phyloP scores from a whole-genome alignment of 2,329 filamentous ascomycete species.

The Sporothrix brasiliensis region DNA sequence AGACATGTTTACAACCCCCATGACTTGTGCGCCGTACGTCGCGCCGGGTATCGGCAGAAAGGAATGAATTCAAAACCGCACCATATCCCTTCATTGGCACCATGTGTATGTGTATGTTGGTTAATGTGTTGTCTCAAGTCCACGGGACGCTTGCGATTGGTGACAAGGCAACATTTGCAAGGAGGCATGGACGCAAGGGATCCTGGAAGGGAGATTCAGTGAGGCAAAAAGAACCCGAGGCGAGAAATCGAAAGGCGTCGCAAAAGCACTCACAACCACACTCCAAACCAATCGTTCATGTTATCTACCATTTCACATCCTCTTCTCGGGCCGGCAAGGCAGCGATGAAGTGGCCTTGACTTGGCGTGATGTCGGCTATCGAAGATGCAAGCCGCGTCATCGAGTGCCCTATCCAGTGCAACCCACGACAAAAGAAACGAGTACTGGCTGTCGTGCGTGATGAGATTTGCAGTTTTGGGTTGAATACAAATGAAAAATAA shows the following conservation, averaged over 20 bases:
- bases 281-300: background rate
- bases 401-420: background rate
- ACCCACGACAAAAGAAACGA: background rate
- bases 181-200: conserved; percentile 10
- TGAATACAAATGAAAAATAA: background rate
- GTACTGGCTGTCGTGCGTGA: background rate
- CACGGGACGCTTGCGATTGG: conserved; percentile 20
- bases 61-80: background rate
- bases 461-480: background rate
- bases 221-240: background rate
- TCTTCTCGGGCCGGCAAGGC: background rate
- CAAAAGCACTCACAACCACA: background rate
- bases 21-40: too few species aligned
- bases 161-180: background rate
- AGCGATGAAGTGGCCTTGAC: conserved; percentile 3
- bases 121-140: conserved; percentile 3
- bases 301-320: background rate
- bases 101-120: conserved; percentile 6
- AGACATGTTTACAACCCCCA: too few species aligned
- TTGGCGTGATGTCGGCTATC: conserved; percentile 1
- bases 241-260: background rate
- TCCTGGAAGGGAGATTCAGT: background rate
- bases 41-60: background rate
- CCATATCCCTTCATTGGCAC: background rate
- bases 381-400: conserved; percentile 28